Percentiles rank a stretch among this genome's conserved stretches.
phyloP scores from a whole-genome alignment of 2,329 filamentous ascomycete genomes.

The Colletotrichum melonis region DNA sequence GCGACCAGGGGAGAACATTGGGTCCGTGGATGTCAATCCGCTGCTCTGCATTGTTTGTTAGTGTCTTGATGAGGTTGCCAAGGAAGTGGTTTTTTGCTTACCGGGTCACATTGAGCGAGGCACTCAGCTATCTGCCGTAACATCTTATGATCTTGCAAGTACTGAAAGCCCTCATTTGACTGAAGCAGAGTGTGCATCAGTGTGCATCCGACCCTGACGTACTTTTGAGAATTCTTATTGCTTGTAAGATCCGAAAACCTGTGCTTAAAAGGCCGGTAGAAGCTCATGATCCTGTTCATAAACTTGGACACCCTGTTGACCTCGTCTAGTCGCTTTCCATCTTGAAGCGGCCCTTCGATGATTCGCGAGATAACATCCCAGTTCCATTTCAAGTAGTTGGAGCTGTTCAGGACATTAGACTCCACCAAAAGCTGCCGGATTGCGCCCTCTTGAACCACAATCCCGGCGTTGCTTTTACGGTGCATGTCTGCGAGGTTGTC shows the following conservation, averaged over 20 bases:
- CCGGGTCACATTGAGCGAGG: constrained; percentile 91
- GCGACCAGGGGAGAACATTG: constrained; percentile 88
- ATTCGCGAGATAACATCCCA: constrained; percentile 93
- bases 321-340: constrained; percentile 91
- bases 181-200: constrained; percentile 88
- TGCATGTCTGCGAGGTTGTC: constrained; percentile 67
- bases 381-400: constrained; percentile 95
- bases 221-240: constrained; percentile 93
- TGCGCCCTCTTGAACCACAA: constrained; percentile 68
- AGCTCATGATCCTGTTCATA: constrained; percentile 92
- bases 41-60: constrained; percentile 61
- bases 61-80: background rate
- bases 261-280: constrained; percentile 97
- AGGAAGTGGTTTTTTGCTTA: constrained; percentile 51
- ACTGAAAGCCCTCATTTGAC: constrained; percentile 84
- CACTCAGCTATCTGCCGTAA: constrained; percentile 95
- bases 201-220: constrained; percentile 89
- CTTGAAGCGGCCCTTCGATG: constrained; percentile 91
- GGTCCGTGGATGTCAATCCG: constrained; percentile 82
- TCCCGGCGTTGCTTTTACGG: constrained; percentile 60
- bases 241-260: constrained; percentile 92
- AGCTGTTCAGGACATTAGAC: constrained; percentile 86
- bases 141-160: constrained; percentile 91
- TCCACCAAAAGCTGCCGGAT: constrained; percentile 77
- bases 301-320: constrained; percentile 96